These are phyloP conservation scores for Candida sojae DNA, from an alignment of 1,139 yeast species.

Conservation along the genomic window DNA sequence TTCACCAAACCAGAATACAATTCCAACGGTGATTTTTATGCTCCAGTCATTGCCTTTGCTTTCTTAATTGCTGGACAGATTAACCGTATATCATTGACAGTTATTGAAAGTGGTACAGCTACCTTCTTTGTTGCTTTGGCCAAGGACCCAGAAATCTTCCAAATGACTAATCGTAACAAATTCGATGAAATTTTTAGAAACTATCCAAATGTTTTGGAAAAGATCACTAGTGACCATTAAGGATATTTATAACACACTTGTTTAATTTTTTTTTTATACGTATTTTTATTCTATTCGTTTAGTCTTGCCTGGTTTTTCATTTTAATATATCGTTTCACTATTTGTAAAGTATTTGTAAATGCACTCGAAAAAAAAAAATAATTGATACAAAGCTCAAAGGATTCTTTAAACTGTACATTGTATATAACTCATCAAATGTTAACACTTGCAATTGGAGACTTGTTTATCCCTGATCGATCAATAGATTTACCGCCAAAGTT, in stretches of 20 bases:
- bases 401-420: neutral
- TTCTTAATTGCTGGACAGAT: constrained; percentile 79
- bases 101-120: constrained; percentile 78
- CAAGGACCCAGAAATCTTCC: constrained; percentile 84
- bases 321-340: neutral
- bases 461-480: constrained; percentile 87
- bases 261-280: neutral
- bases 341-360: constrained; percentile 1
- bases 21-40: constrained; percentile 63
- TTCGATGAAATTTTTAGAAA: constrained; percentile 71
- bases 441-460: constrained; percentile 86
- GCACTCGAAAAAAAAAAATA: neutral
- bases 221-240: constrained; percentile 42
- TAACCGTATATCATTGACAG: constrained; percentile 69
- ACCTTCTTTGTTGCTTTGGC: constrained; percentile 88
- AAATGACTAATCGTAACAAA: constrained; percentile 71
- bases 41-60: constrained; percentile 76
- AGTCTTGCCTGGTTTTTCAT: neutral
- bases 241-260: neutral
- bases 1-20: constrained; percentile 77
- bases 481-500: constrained; percentile 61
- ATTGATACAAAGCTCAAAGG: neutral
- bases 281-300: neutral
- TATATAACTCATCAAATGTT: constrained; percentile 49
- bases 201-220: constrained; percentile 74